These are phyloP conservation scores for Eucalyptus urophylla DNA, from an alignment of 345 rosid species.

Conservation along the genomic window DNA sequence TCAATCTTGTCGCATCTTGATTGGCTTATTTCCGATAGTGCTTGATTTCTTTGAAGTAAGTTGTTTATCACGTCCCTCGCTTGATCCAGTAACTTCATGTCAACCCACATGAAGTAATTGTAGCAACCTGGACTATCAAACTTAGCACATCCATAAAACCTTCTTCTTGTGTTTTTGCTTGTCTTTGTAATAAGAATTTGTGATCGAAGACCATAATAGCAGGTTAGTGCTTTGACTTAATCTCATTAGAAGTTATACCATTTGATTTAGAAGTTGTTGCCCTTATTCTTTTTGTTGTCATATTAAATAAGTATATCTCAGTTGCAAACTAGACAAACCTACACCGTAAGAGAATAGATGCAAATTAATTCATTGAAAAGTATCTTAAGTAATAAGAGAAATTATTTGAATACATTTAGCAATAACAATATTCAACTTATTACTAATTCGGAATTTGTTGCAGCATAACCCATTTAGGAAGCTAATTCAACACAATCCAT, in stretches of 20 bases:
- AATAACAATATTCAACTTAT: neutral
- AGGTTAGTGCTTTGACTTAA: neutral
- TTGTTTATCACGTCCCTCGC: neutral
- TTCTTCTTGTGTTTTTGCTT: neutral
- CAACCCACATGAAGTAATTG: neutral
- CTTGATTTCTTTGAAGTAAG: neutral
- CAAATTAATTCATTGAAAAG: too few species aligned
- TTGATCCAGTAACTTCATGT: neutral
- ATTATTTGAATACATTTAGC: too few species aligned
- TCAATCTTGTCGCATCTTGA: neutral
- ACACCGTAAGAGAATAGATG: neutral
- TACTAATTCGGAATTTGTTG: too few species aligned
- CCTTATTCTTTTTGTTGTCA: neutral
- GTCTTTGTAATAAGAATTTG: neutral
- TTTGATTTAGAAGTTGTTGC: neutral
- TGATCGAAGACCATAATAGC: neutral
- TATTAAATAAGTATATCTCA: neutral
- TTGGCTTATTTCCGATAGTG: neutral
- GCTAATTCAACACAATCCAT: fast-evolving
- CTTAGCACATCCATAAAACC: neutral
- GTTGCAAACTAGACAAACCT: neutral
- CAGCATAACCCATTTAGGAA: neutral
- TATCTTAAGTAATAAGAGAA: too few species aligned
- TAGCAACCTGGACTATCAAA: neutral
- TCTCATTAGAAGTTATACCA: neutral